These are phyloP conservation scores for Lablab purpureus DNA, from an alignment of 306 rosid genomes.

Conservation along the genomic window DNA sequence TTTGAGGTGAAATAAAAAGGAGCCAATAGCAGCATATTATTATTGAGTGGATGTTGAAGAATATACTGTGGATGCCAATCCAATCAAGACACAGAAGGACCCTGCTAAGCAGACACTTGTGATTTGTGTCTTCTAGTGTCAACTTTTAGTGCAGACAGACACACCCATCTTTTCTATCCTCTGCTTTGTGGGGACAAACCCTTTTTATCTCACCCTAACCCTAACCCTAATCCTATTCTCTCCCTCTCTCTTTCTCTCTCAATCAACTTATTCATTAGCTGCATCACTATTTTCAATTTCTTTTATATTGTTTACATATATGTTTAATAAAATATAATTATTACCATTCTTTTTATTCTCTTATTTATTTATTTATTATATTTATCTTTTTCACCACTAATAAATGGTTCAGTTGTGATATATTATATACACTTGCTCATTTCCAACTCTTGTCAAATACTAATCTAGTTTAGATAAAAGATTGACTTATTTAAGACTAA, in stretches of 20 bases:
- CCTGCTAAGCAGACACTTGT: slow-evolving; percentile 52
- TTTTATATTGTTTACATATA: too few species aligned
- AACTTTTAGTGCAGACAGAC: slow-evolving; percentile 42
- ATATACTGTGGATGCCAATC: slow-evolving; percentile 57
- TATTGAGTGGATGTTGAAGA: slow-evolving; percentile 40
- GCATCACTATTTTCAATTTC: too few species aligned
- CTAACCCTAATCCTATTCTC: too few species aligned
- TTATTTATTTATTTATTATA: too few species aligned
- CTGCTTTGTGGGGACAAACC: slow-evolving; percentile 42
- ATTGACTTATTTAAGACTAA: too few species aligned
- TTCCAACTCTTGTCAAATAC: too few species aligned
- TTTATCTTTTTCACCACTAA: too few species aligned
- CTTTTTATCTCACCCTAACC: slow-evolving; percentile 2
- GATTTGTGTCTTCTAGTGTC: slow-evolving; percentile 40
- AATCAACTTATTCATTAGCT: not conserved
- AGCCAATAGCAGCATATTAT: slow-evolving; percentile 12
- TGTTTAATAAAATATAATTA: too few species aligned
- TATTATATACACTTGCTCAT: too few species aligned
- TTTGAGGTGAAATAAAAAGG: slow-evolving; percentile 19
- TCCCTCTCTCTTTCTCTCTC: not conserved
- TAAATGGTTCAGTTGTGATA: too few species aligned
- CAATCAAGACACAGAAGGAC: slow-evolving; percentile 41
- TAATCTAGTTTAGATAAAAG: too few species aligned
- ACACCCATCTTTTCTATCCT: slow-evolving; percentile 38
- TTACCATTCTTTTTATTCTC: too few species aligned